These are phyloP conservation scores for Elsinoe arachidis DNA, from an alignment of 2,329 filamentous ascomycete genomes.

Conservation along the genomic window DNA sequence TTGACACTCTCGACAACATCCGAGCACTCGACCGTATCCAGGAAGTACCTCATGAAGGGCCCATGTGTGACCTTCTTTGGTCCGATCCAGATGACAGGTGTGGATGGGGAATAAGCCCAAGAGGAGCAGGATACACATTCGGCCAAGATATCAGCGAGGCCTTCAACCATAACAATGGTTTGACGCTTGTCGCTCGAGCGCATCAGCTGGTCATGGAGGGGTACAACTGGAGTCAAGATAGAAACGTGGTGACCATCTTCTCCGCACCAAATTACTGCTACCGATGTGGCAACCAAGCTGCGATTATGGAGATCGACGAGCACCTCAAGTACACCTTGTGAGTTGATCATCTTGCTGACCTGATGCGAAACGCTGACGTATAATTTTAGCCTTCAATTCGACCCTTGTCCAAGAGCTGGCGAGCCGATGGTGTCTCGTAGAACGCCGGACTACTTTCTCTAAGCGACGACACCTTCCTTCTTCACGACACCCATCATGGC, in stretches of 20 bases:
- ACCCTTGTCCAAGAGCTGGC: constrained; percentile 91
- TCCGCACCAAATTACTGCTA: constrained; percentile 73
- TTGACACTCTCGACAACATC: constrained; percentile 66
- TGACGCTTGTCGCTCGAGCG: constrained; percentile 89
- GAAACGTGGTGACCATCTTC: constrained; percentile 98
- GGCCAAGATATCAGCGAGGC: constrained; percentile 90
- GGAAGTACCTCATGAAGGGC: constrained; percentile 68
- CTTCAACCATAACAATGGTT: constrained; percentile 97
- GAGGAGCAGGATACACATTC: constrained; percentile 43
- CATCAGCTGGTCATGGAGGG: constrained; percentile 99
- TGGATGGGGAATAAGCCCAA: constrained; percentile 60
- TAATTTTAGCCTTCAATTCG: constrained; percentile 86
- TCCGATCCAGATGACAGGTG: constrained; percentile 59
- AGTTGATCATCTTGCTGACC: constrained; percentile 34
- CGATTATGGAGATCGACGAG: constrained; percentile 99
- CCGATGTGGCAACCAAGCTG: constrained; percentile 95
- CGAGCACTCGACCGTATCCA: constrained; percentile 65
- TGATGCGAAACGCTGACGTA: background rate
- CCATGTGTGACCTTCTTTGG: constrained; percentile 70
- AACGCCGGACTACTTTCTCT: constrained; percentile 99
- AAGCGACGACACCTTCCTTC: constrained; percentile 27
- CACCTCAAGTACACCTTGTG: constrained; percentile 99
- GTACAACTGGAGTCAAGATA: constrained; percentile 98
- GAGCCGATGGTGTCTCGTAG: constrained; percentile 95
- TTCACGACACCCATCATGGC: constrained; percentile 8